Evolutionary conservation across 768 basidiomycete genomes (phyloP).

Genomic region (Lentinula sp.): DNA sequence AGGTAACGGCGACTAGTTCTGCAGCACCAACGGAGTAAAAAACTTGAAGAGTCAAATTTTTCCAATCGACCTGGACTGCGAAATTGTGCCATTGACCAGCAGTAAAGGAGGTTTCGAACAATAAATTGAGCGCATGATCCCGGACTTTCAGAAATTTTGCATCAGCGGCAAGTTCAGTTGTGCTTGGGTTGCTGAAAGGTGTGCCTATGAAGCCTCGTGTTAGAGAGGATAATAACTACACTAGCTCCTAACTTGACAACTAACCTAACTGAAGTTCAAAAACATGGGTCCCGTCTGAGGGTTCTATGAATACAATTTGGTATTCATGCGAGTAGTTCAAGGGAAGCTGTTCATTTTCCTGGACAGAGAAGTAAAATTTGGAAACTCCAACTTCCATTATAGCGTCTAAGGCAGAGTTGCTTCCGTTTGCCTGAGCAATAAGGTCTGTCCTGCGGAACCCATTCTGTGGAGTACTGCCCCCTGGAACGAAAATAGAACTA

Average conservation of each 20-base stretch:
- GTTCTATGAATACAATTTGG: conserved; percentile 60
- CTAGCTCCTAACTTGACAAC: conserved; percentile 2
- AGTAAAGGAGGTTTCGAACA: conserved; percentile 44
- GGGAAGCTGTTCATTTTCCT: conserved; percentile 29
- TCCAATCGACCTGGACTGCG: conserved; percentile 53
- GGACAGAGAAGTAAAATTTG: conserved; percentile 47
- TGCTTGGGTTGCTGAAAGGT: conserved; percentile 50
- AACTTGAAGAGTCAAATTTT: conserved; percentile 38
- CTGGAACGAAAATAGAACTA: conserved; percentile 50
- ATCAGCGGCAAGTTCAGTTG: conserved; percentile 30
- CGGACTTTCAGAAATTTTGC: conserved; percentile 48
- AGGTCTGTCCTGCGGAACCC: conserved; percentile 59
- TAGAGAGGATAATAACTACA: neutral
- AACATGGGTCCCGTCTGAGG: conserved; percentile 51
- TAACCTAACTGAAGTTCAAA: conserved; percentile 56
- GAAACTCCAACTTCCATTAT: conserved; percentile 37
- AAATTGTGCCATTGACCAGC: conserved; percentile 52
- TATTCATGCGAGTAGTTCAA: conserved; percentile 56
- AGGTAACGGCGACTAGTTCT: conserved; percentile 36
- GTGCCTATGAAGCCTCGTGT: conserved; percentile 30
- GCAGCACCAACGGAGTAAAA: conserved; percentile 41
- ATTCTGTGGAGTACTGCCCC: conserved; percentile 38
- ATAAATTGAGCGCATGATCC: conserved; percentile 45
- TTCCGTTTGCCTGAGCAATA: conserved; percentile 40
- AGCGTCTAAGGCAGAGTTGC: conserved; percentile 28